Conservation (phyloP, 805 yeast genomes). For the Pichia nakasei region DNA sequence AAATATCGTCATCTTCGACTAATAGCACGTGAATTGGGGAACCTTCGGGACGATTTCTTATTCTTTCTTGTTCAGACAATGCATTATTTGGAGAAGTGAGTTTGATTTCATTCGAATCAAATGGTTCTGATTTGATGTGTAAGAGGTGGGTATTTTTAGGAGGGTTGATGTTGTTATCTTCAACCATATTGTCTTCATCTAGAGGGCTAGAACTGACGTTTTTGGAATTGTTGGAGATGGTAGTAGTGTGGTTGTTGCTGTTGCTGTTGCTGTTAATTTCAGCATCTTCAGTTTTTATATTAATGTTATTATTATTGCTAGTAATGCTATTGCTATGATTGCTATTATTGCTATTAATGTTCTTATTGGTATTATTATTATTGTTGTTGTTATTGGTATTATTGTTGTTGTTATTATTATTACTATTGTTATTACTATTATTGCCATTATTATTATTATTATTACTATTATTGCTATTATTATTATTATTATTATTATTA, state of each 20-base stretch:
- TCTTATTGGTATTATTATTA: not conserved
- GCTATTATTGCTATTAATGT: not conserved
- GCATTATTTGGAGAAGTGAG: not conserved
- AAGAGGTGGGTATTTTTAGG: not conserved
- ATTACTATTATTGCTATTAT: not conserved
- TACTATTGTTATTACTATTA: not conserved
- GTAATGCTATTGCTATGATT: not conserved
- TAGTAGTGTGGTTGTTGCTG: too few species aligned
- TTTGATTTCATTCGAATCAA: not conserved
- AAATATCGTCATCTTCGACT: slow-evolving; percentile 75
- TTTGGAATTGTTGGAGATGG: too few species aligned
- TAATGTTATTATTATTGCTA: not conserved
- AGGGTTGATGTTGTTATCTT: too few species aligned
- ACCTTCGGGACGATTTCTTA: slow-evolving; percentile 25
- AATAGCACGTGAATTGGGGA: slow-evolving; percentile 55
- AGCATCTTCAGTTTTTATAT: too few species aligned
- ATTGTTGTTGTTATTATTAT: not conserved
- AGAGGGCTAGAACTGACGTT: too few species aligned
- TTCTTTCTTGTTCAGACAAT: slow-evolving; percentile 8
- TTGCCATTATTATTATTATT: not conserved
- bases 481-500: not conserved
- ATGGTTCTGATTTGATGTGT: not conserved
- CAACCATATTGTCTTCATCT: not conserved
- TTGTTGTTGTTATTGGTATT: not conserved
- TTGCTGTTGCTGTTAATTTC: too few species aligned